Conservation (phyloP, 31 red algal genomes). For the Asparagopsis taxiformis region DNA sequence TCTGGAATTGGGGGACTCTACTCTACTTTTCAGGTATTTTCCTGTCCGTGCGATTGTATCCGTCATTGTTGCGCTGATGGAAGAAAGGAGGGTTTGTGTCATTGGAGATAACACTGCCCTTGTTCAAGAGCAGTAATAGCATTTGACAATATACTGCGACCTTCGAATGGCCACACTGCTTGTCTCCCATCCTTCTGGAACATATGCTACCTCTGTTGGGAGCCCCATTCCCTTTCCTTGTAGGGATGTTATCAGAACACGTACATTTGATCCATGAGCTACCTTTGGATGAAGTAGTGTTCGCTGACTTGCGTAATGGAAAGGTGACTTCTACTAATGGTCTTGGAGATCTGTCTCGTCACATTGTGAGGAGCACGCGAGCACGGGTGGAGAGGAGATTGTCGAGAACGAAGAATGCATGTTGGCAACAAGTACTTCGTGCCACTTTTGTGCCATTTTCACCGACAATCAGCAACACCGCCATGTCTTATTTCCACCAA, state of each 20-base stretch:
- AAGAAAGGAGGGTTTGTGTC: conserved; percentile 46
- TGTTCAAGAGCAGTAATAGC: conserved; percentile 40
- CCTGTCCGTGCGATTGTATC: conserved; percentile 34
- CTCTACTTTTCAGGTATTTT: conserved; percentile 28
- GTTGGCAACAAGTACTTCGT: conserved; percentile 1
- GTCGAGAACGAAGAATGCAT: conserved; percentile 28
- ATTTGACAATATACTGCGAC: conserved; percentile 28
- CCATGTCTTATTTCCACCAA: conserved; percentile 14
- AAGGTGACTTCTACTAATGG: conserved; percentile 16
- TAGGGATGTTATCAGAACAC: conserved; percentile 27
- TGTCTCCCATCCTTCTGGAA: conserved; percentile 32
- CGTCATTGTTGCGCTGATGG: conserved; percentile 36
- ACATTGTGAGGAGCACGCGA: conserved; percentile 19
- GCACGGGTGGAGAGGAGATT: conserved; percentile 30
- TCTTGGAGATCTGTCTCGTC: conserved; percentile 11
- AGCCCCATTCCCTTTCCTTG: conserved; percentile 47
- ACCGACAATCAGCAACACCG: conserved; percentile 5
- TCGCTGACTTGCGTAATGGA: conserved; percentile 20
- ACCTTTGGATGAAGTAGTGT: conserved; percentile 32
- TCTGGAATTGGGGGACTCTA: conserved; percentile 35
- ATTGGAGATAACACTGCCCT: conserved; percentile 21
- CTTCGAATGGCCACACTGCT: conserved; percentile 54
- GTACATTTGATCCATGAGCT: neutral
- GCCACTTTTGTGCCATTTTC: conserved; percentile 8
- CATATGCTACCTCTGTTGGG: conserved; percentile 23